These are phyloP conservation scores for Pseudogymnoascus sp. DNA, from an alignment of 2,329 filamentous ascomycete genomes.

Conservation along the genomic window DNA sequence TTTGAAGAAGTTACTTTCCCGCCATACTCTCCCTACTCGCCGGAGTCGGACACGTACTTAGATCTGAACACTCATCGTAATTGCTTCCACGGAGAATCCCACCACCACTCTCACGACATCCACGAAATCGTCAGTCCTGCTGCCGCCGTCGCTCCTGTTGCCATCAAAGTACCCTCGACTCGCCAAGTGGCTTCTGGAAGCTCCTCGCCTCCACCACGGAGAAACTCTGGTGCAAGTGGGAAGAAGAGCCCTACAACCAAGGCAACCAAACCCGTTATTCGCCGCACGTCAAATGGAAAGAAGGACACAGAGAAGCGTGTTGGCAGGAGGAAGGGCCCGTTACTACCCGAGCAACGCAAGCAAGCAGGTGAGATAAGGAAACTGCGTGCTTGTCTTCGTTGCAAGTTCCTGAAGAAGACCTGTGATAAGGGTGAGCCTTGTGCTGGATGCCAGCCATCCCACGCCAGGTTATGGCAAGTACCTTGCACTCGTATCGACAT, in stretches of 20 bases:
- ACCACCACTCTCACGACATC: conserved; percentile 38
- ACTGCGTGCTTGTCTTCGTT: conserved; percentile 83
- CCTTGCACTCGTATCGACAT: conserved; percentile 97
- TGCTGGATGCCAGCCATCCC: conserved; percentile 88
- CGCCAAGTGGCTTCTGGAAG: conserved; percentile 53
- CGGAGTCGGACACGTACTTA: conserved; percentile 67
- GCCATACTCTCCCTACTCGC: conserved; percentile 72
- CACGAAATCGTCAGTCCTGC: conserved; percentile 59
- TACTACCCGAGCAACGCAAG: conserved; percentile 88
- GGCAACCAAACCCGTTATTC: conserved; percentile 75
- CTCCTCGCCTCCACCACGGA: conserved; percentile 56
- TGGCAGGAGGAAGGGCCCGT: conserved; percentile 78
- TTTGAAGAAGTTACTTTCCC: conserved; percentile 68
- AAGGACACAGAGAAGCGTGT: conserved; percentile 91
- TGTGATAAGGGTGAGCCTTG: conserved; percentile 97
- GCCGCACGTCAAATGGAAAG: conserved; percentile 63
- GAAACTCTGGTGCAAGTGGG: conserved; percentile 59
- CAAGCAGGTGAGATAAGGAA: conserved; percentile 97
- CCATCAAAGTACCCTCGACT: conserved; percentile 57
- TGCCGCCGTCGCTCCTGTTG: conserved; percentile 59
- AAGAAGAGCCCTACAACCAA: conserved; percentile 61
- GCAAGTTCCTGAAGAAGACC: conserved; percentile 98
- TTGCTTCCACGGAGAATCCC: conserved; percentile 51
- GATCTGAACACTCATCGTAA: conserved; percentile 52
- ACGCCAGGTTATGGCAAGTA: conserved; percentile 93